Evolutionary conservation across 495 filamentous ascomycete genomes (phyloP), one percentile per base, ranked within the genome.

Genomic region (Tetracladium setigerum): DNA sequence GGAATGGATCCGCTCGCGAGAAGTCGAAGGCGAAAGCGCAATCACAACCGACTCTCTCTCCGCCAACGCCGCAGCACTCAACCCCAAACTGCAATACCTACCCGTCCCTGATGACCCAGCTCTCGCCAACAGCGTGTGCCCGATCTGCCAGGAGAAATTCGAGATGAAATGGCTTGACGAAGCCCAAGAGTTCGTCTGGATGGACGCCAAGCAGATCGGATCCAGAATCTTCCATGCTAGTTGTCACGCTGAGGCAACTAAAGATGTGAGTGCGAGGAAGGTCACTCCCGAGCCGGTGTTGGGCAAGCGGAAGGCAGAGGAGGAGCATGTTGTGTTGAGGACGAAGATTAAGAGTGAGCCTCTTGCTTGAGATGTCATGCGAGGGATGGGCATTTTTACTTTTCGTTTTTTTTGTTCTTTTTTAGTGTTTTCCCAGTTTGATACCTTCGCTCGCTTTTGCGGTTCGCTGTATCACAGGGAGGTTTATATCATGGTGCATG

Each of bases 151-250:
- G 62, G 92, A 98, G 66, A 83, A 84, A 53, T 95, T 97, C 47
- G 83, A 92, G 63, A 89, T 79, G 50, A 71, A 72, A 31, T 97
- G 88, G 86, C 82, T 88, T 14, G 87, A 95, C 52, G 87, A 92
- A 50, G 85, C 81, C 15, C 88, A 96, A 62, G 89, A 97, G 50
- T 96, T 89, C 73, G 95, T 98, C 27, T 98, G 94, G 88, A 86
- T 85, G 69, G 91, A 98, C 64, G 85, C 92, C 0, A 69, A 86
- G 40, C 77, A 81, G 56, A 74, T 91, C 32, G 85, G 82, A n/a
- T 76, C 69, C 41, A 79, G 86, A 49, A 81, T 94, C 13, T 96
- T 86, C 47, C 92, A 98, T 66, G 89, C 86, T 16, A 92, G 78
- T 46, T 97, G 94, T 54, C 84, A 91, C 61, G 76, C 76, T 33